phyloP scores from a whole-genome alignment of 140 eudicot genomes.

The Cichorium intybus region DNA sequence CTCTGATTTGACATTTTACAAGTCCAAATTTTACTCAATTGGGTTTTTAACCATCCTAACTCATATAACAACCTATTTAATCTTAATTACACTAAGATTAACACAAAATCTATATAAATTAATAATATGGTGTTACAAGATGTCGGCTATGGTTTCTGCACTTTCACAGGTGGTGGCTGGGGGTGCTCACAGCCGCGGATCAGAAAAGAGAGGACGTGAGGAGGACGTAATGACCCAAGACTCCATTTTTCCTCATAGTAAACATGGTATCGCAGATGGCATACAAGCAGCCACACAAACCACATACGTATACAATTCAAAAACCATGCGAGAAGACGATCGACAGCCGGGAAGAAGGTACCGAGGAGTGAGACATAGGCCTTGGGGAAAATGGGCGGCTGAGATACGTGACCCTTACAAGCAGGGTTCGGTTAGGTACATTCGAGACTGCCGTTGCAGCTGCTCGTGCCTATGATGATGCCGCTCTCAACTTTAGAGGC shows the following conservation, averaged over 20 bases:
- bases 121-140: too few species aligned
- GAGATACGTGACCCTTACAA: slow-evolving; percentile 57
- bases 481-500: slow-evolving; percentile 49
- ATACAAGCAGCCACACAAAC: slow-evolving; percentile 13
- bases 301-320: slow-evolving; percentile 16
- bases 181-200: not conserved
- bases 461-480: slow-evolving; percentile 55
- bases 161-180: slow-evolving; percentile 46
- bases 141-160: slow-evolving; percentile 50
- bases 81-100: too few species aligned
- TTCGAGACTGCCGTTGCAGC: slow-evolving; percentile 57
- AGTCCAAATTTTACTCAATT: too few species aligned
- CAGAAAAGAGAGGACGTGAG: not conserved
- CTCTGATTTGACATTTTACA: too few species aligned
- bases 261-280: not conserved
- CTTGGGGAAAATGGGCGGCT: slow-evolving; percentile 75
- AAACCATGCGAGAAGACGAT: not conserved
- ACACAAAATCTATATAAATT: too few species aligned
- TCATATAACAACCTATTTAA: too few species aligned
- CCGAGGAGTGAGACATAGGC: slow-evolving; percentile 52
- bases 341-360: slow-evolving; percentile 20
- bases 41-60: too few species aligned
- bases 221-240: not conserved
- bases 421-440: slow-evolving; percentile 56
- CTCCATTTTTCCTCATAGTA: slow-evolving; percentile 6